Base-by-base conservation (phyloP, 2,329 filamentous ascomycete genomes). In the Botrytis paeoniae region DNA sequence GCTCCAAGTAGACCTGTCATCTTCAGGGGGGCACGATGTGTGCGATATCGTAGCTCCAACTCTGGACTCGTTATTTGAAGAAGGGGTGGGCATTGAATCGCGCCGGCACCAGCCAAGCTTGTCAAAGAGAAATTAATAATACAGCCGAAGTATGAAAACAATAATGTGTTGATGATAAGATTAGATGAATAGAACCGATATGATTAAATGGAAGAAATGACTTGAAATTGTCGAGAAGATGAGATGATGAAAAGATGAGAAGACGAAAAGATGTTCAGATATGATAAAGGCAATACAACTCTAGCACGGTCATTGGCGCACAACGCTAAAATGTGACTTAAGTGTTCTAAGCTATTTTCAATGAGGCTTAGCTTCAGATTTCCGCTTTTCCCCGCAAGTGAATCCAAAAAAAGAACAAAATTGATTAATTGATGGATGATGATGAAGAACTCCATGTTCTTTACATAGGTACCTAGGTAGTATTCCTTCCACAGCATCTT, bases 21-120 rank as follows among this genome's bases (percentile, higher is more conserved):
- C 82, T 66, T 83, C 82, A 69, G 83, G 82, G 64, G 84, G 84
- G 79, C 84, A 86, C 76, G 82, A 83, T 74, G 80, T 77, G 75
- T 83, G 80, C 70, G 78, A 76, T 71, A 77, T 73, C n/a, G 65
- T 68, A 51, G 73, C 74, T 74, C 74, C 75, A 74, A 74, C 69
- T 71, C 75, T 78, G 61, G 70, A 77, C 60, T 78, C 74, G 73
- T 75, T 73, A 75, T 73, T 78, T 41, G 61, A n/a, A 61, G 79
- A 79, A 65, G 79, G 80, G 61, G 81, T 82, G 74, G 80, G 81
- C 80, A 82, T 81, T 77, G 64, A 77, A 74, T 79, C 76, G 78
- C 78, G 78, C 78, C 75, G 69, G 79, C 77, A 77, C 78, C 76
- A 75, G 77, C 76, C 76, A 78, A 78, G 76, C 78, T 77, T 43